Percentiles rank a stretch among this genome's conserved stretches.
Evolutionary conservation across 140 eudicot genomes (phyloP).

Genomic region (Anethum foeniculum): DNA sequence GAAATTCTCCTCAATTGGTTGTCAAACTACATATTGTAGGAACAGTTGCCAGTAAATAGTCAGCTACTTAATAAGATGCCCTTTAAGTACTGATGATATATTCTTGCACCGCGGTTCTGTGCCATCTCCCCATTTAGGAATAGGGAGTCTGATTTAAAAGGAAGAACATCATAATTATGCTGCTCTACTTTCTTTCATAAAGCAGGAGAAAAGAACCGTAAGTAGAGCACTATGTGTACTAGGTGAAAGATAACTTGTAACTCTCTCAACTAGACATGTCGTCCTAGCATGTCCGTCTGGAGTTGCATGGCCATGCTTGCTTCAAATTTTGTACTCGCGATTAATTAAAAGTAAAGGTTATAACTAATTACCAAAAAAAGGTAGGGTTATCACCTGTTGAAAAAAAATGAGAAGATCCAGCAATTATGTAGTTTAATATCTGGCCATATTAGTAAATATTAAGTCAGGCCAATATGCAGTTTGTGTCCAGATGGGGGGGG

Average conservation of each 20-base stretch:
- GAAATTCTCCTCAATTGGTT: neutral
- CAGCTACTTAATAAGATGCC: neutral
- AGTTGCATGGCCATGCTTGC: neutral
- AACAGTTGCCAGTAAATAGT: neutral
- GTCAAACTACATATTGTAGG: neutral
- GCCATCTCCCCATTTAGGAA: neutral
- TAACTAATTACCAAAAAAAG: neutral
- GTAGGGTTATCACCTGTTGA: too few relatives aligned
- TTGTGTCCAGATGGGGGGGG: neutral
- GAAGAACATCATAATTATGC: neutral
- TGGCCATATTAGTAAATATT: neutral
- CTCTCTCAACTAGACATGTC: neutral
- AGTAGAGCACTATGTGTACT: neutral
- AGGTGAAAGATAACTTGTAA: neutral
- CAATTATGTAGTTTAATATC: neutral
- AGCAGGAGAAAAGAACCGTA: neutral
- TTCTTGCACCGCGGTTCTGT: neutral
- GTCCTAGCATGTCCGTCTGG: neutral
- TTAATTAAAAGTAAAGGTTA: neutral
- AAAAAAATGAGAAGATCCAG: too few relatives aligned
- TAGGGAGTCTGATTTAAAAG: slow-evolving; percentile 7
- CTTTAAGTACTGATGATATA: neutral
- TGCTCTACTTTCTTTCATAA: neutral
- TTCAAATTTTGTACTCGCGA: neutral
- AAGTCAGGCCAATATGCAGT: neutral